Percentiles rank a stretch among this genome's conserved stretches.
These are phyloP conservation scores for Cryptococcus sp. DNA, from an alignment of 1,284 basidiomycete genomes.

Conservation along the genomic window DNA sequence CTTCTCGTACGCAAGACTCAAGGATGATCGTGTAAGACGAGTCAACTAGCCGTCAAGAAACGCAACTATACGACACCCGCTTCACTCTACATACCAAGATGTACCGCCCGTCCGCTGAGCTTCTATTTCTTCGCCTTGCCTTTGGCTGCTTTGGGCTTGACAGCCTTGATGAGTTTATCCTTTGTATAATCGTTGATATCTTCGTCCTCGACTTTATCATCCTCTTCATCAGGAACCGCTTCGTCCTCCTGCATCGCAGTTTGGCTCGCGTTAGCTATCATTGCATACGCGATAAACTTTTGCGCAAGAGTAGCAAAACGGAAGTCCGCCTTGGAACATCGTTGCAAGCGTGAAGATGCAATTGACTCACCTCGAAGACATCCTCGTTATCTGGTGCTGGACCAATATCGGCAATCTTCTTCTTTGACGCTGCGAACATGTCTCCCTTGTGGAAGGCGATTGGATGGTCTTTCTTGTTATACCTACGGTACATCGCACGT, in stretches of 20 bases:
- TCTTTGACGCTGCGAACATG: conserved; percentile 73
- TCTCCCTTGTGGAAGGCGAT: conserved; percentile 85
- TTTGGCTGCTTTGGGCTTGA: conserved; percentile 46
- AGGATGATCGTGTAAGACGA: too few species aligned
- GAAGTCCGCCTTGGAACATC: background rate
- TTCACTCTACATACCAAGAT: background rate
- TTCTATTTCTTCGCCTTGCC: conserved; percentile 27
- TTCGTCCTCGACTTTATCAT: conserved; percentile 51
- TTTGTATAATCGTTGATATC: conserved; percentile 55
- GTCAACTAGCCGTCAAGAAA: too few species aligned
- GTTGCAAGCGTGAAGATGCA: background rate
- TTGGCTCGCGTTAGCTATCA: background rate
- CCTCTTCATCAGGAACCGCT: conserved; percentile 52
- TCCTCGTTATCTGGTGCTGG: conserved; percentile 86
- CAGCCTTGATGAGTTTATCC: conserved; percentile 61
- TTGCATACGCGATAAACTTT: too few species aligned
- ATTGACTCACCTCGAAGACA: conserved; percentile 67
- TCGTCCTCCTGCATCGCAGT: conserved; percentile 30
- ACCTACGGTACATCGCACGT: conserved; percentile 57
- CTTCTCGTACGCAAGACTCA: too few species aligned
- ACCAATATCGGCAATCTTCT: conserved; percentile 62
- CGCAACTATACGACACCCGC: too few species aligned
- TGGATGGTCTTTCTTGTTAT: conserved; percentile 82
- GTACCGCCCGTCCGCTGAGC: too few species aligned
- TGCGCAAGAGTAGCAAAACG: background rate